A percentile compares a stretch with the other conserved stretches of the same genome.
Evolutionary conservation across 805 yeast species (phyloP).

Genomic region (Candida hispaniensis): DNA sequence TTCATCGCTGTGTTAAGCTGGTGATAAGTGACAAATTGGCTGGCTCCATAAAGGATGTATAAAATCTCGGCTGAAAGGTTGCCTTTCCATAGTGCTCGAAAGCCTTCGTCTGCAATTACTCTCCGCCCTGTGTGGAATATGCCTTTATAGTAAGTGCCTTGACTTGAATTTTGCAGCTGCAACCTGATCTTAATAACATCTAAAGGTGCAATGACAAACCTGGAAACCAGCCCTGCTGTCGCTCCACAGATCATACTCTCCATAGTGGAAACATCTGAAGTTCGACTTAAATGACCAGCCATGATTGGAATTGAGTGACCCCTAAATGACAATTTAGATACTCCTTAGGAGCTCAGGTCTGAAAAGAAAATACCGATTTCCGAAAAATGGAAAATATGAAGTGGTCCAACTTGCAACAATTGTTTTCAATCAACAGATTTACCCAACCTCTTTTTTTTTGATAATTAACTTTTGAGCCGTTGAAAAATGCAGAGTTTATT

Average conservation of each 20-base stretch:
- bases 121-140: slow-evolving; percentile 29
- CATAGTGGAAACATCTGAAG: slow-evolving; percentile 40
- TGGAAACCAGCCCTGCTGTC: slow-evolving; percentile 51
- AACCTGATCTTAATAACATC: slow-evolving; percentile 69
- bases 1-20: slow-evolving; percentile 39
- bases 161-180: slow-evolving; percentile 40
- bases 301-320: slow-evolving; percentile 1
- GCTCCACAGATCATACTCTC: slow-evolving; percentile 63
- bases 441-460: not conserved
- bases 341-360: too few species aligned
- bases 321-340: too few species aligned
- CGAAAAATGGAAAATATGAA: too few species aligned
- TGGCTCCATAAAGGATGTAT: slow-evolving; percentile 76
- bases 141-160: slow-evolving; percentile 31
- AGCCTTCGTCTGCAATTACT: slow-evolving; percentile 54
- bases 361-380: too few species aligned
- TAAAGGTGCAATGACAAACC: slow-evolving; percentile 62
- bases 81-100: slow-evolving; percentile 86
- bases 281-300: slow-evolving; percentile 26
- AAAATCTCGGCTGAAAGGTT: slow-evolving; percentile 83
- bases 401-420: too few species aligned
- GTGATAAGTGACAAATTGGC: slow-evolving; percentile 69
- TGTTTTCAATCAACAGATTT: not conserved
- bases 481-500: not conserved
- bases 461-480: not conserved